Conservation (phyloP, 768 basidiomycete genomes). For the Lactarius vividus region DNA sequence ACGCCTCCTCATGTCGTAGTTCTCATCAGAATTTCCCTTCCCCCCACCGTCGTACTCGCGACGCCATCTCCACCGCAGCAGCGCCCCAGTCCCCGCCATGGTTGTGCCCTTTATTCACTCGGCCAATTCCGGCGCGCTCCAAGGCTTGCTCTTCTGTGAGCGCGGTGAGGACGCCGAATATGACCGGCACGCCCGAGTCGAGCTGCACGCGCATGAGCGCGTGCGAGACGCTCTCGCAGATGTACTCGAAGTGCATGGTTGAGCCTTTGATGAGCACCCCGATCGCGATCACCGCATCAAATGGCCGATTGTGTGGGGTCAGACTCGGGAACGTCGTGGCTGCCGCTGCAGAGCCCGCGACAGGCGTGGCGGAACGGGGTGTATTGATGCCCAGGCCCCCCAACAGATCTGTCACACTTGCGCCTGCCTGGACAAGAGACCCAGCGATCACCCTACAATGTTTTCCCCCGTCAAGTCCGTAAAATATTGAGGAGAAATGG, state of each 20-base stretch:
- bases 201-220: slow-evolving; percentile 93
- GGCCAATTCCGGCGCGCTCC: slow-evolving; percentile 87
- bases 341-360: slow-evolving; percentile 38
- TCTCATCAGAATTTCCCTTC: slow-evolving; percentile 57
- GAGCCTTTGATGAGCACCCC: slow-evolving; percentile 97
- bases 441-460: slow-evolving; percentile 76
- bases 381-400: slow-evolving; percentile 53
- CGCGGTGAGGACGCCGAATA: slow-evolving; percentile 94
- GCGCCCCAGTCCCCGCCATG: slow-evolving; percentile 98
- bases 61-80: slow-evolving; percentile 93
- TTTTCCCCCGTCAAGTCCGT: neutral
- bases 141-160: slow-evolving; percentile 93
- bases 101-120: slow-evolving; percentile 78
- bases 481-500: slow-evolving; percentile 15
- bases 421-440: slow-evolving; percentile 75
- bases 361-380: slow-evolving; percentile 54
- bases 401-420: slow-evolving; percentile 78
- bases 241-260: slow-evolving; percentile 99
- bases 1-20: neutral
- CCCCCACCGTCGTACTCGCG: slow-evolving; percentile 61
- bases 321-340: slow-evolving; percentile 30
- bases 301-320: slow-evolving; percentile 55
- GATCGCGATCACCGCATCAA: slow-evolving; percentile 95
- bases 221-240: slow-evolving; percentile 89
- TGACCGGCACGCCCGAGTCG: slow-evolving; percentile 90